Conservation (phyloP, 352 stramenopile species). For the Phytopythium mirpurense region DNA sequence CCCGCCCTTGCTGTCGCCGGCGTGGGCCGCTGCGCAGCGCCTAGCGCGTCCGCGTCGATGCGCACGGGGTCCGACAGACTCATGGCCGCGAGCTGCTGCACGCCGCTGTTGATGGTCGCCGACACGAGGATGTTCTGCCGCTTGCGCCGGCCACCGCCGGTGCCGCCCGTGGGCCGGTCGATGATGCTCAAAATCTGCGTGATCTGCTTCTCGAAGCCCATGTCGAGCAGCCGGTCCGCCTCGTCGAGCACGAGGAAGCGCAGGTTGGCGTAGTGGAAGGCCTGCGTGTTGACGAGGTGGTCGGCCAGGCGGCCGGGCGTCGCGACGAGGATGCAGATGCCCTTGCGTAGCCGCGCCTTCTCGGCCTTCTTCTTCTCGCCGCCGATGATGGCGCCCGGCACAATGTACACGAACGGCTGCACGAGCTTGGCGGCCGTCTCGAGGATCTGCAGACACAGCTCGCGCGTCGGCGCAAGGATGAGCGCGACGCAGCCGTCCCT, state of each 20-base stretch:
- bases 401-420: conserved; percentile 87
- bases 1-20: conserved; percentile 8
- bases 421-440: conserved; percentile 94
- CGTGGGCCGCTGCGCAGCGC: conserved; percentile 7
- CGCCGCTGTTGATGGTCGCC: conserved; percentile 84
- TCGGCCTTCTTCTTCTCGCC: conserved; percentile 92
- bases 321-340: conserved; percentile 96
- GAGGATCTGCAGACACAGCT: conserved; percentile 95
- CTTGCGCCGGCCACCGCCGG: conserved; percentile 72
- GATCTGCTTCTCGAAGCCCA: conserved; percentile 99
- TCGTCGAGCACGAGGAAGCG: conserved; percentile 98
- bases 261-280: conserved; percentile 87
- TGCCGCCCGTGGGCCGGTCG: conserved; percentile 65
- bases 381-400: conserved; percentile 90
- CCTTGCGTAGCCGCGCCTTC: conserved; percentile 80
- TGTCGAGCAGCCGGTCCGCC: conserved; percentile 99
- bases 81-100: conserved; percentile 78
- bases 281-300: conserved; percentile 92
- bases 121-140: conserved; percentile 85
- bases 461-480: conserved; percentile 92
- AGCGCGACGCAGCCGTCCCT: conserved; percentile 87
- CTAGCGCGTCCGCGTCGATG: conserved; percentile 68
- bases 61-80: conserved; percentile 71
- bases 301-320: conserved; percentile 97
- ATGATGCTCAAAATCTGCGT: conserved; percentile 95